Conservation (phyloP, 2,329 filamentous ascomycete species). For the Trichoderma sp. region DNA sequence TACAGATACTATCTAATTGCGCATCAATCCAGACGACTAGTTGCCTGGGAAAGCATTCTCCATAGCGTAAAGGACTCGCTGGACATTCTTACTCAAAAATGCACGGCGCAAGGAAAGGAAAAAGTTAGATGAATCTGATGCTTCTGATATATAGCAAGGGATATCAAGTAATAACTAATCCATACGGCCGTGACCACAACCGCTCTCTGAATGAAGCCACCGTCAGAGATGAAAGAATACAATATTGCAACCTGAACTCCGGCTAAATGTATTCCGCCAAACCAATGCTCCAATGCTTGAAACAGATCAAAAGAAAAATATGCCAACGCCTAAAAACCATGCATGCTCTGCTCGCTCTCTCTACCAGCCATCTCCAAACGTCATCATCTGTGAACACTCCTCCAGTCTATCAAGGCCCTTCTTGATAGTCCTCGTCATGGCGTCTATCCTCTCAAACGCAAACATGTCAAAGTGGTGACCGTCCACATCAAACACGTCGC, state of each 20-base stretch:
- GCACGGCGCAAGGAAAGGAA: not conserved
- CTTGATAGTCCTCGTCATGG: constrained; percentile 29
- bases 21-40: not conserved
- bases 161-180: not conserved
- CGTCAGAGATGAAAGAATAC: not conserved
- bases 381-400: constrained; percentile 19
- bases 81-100: not conserved
- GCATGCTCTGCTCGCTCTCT: not conserved
- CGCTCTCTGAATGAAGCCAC: not conserved
- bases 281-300: not conserved
- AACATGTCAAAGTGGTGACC: constrained; percentile 54
- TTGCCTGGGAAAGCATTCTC: not conserved
- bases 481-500: constrained; percentile 45
- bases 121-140: not conserved
- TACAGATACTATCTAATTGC: not conserved
- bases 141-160: not conserved
- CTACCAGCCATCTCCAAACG: not conserved
- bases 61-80: accelerated
- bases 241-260: not conserved
- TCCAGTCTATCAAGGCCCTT: constrained; percentile 21
- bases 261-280: not conserved
- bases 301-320: not conserved
- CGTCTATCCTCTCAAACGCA: constrained; percentile 28
- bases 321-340: not conserved
- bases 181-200: not conserved